Evolutionary conservation across 306 rosid genomes (phyloP), one percentile per base, ranked within the genome.

Genomic region (Leucaena leucocephala): DNA sequence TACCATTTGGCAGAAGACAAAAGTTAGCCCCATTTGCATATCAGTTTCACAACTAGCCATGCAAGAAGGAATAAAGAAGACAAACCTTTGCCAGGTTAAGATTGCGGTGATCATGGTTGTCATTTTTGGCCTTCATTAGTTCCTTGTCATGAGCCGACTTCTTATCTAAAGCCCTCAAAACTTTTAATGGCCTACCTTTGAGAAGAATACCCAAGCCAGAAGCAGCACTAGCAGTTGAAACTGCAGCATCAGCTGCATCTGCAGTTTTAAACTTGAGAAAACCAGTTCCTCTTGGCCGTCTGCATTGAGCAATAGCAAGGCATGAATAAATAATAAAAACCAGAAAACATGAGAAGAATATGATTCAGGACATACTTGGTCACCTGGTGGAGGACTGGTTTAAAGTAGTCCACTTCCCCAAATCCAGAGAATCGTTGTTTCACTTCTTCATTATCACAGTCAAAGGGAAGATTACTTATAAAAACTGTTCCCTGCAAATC

Each of bases 201-300:
- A 95, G 85, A 72, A 83, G 72, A 84, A 95, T 85, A 65, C 98
- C 99, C 68, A 82, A 38, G 71, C 91, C 90, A 63, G 97, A 87
- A 62, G 84, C 91, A 67, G 85, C 81, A 76, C 81, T 80, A 6
- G 93, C 97, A 27, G 94, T 76, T 65, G 94, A 86, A 84, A 91
- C 82, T 42, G 98, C 99, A 88, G 85, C 87, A 79, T 78, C 39
- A 58, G 94, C 93, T 34, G 93, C 97, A 75, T 91, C 94, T 21
- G n/a, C 61, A 2, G 91, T 89, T 83, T 91, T 91, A 75, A 95
- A 95, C 85, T 84, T 93, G 11, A 95, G 98, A 87, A 95, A 95
- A 84, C 96, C 99, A 71, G 98, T 91, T 74, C 99, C 98, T 82
- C 82, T 90, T 27, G 96, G 98, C 74, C 99, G 96, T 87, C 99